Percentiles rank a stretch among this genome's conserved stretches.
Conservation (phyloP, 768 basidiomycete species). For the Amanita subjunquillea region DNA sequence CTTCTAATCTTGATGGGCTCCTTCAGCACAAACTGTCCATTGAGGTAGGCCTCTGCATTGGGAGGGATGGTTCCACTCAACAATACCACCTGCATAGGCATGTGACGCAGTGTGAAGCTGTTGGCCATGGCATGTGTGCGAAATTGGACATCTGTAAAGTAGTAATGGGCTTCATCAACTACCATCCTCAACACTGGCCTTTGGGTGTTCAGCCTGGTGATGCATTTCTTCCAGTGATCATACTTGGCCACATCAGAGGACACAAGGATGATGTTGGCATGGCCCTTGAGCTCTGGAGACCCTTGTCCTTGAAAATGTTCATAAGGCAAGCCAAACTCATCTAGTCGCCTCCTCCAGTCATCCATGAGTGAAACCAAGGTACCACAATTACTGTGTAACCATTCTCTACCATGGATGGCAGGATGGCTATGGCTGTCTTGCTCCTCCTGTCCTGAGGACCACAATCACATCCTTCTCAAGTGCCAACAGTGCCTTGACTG, state of each 20-base stretch:
- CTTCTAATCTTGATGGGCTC: too few species aligned
- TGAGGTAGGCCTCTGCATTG: too few species aligned
- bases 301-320: constrained; percentile 8
- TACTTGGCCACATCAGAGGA: constrained; percentile 9
- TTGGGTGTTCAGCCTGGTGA: neutral
- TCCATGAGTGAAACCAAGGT: constrained; percentile 12
- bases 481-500: constrained; percentile 7
- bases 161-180: neutral
- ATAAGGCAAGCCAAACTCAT: constrained; percentile 7
- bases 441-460: constrained; percentile 13
- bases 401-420: constrained; percentile 11
- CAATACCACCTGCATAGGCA: too few species aligned
- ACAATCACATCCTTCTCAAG: constrained; percentile 14
- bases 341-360: constrained; percentile 13
- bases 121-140: too few species aligned
- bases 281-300: neutral
- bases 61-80: too few species aligned
- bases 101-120: too few species aligned
- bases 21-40: too few species aligned
- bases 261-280: constrained; percentile 11
- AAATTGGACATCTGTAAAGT: neutral
- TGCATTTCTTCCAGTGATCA: constrained; percentile 4
- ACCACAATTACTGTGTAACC: constrained; percentile 11
- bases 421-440: constrained; percentile 15
- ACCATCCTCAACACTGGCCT: neutral